These are phyloP conservation scores for Elsinoe perseae DNA, from an alignment of 2,329 filamentous ascomycete genomes.

Conservation along the genomic window DNA sequence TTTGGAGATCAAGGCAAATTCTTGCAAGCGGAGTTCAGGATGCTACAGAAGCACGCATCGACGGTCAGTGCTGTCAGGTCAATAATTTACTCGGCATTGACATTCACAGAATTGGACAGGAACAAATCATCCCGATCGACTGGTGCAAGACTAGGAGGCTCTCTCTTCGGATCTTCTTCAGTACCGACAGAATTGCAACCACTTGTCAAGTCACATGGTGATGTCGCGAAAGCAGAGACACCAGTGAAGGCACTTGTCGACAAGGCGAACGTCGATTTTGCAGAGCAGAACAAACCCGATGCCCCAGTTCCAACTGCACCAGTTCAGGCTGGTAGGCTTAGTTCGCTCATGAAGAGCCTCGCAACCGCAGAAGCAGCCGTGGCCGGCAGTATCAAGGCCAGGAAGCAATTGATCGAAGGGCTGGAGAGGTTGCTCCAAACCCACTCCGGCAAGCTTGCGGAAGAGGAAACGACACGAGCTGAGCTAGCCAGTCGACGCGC, in stretches of 20 bases:
- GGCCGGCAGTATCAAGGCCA: constrained; percentile 79
- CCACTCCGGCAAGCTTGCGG: constrained; percentile 60
- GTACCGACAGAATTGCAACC: constrained; percentile 70
- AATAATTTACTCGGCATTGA: constrained; percentile 20
- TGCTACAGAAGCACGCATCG: constrained; percentile 69
- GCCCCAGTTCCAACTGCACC: constrained; percentile 68
- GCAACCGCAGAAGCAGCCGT: constrained; percentile 84
- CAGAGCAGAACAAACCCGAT: constrained; percentile 68
- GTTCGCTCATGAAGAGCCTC: constrained; percentile 79
- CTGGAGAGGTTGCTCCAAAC: constrained; percentile 74
- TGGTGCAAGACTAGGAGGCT: constrained; percentile 45
- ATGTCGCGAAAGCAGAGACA: constrained; percentile 63
- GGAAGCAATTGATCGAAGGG: constrained; percentile 66
- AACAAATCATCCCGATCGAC: constrained; percentile 22
- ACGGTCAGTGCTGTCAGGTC: constrained; percentile 49
- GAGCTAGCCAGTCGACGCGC: constrained; percentile 59
- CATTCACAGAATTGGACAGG: constrained; percentile 46
- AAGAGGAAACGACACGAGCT: constrained; percentile 59
- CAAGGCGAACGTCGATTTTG: constrained; percentile 71
- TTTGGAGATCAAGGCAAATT: constrained; percentile 81
- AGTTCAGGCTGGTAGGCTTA: constrained; percentile 83
- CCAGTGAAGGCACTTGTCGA: constrained; percentile 59
- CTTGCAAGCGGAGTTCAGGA: constrained; percentile 75
- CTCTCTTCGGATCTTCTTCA: constrained; percentile 58
- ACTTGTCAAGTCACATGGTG: constrained; percentile 66